These are phyloP conservation scores for Fusarium napiforme DNA, from an alignment of 2,329 filamentous ascomycete genomes.

Conservation along the genomic window DNA sequence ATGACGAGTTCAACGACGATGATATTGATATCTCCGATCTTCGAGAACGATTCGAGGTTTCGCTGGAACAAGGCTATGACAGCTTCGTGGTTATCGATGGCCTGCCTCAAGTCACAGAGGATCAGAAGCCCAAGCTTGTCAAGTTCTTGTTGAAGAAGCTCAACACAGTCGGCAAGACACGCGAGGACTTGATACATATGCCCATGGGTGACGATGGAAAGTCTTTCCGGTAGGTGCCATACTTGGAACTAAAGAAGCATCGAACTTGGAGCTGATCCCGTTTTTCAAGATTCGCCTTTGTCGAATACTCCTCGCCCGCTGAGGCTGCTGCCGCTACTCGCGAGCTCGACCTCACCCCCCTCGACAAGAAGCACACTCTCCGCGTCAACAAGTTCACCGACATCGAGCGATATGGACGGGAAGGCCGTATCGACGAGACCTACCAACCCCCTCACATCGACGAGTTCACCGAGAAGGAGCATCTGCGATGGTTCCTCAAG, in stretches of 20 bases:
- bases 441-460: constrained; percentile 86
- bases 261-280: constrained; percentile 18
- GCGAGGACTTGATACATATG: constrained; percentile 92
- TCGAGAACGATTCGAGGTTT: constrained; percentile 93
- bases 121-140: constrained; percentile 91
- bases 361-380: constrained; percentile 97
- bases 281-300: constrained; percentile 84
- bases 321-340: constrained; percentile 92
- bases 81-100: constrained; percentile 97
- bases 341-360: constrained; percentile 83
- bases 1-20: constrained; percentile 88
- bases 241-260: not conserved
- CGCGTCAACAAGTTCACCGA: constrained; percentile 98
- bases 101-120: constrained; percentile 87
- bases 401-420: constrained; percentile 93
- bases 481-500: constrained; percentile 91
- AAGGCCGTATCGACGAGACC: constrained; percentile 92
- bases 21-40: constrained; percentile 97
- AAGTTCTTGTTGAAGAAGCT: constrained; percentile 97
- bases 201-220: constrained; percentile 87
- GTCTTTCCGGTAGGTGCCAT: constrained; percentile 78
- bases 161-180: constrained; percentile 83
- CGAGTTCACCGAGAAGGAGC: constrained; percentile 90
- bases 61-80: constrained; percentile 94
- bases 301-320: constrained; percentile 91